Conservation (phyloP, 441 rosid genomes). For the Flueggea neowawraea region DNA sequence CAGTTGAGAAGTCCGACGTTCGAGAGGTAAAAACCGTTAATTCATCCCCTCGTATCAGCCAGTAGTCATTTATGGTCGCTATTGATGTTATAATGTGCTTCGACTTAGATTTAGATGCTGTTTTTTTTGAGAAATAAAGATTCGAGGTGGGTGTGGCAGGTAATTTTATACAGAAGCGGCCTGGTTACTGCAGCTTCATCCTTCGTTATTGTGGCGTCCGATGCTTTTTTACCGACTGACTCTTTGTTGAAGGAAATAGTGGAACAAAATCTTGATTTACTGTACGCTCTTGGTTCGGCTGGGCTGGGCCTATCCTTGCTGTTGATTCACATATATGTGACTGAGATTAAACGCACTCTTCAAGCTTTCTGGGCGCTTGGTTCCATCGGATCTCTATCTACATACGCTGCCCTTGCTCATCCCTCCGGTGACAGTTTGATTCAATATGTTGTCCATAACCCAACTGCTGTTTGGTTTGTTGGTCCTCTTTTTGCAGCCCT, state of each 20-base stretch:
- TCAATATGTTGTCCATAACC: slow-evolving; percentile 61
- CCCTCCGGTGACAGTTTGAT: slow-evolving; percentile 65
- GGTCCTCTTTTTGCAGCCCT: slow-evolving; percentile 92
- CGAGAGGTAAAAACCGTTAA: slow-evolving; percentile 48
- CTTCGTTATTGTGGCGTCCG: slow-evolving; percentile 70
- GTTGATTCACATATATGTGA: slow-evolving; percentile 85
- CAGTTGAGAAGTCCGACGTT: slow-evolving; percentile 75
- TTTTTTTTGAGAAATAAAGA: neutral
- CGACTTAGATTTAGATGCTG: neutral
- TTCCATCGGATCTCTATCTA: slow-evolving; percentile 60
- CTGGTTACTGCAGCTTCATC: slow-evolving; percentile 81
- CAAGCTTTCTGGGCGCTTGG: slow-evolving; percentile 97
- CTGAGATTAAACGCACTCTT: slow-evolving; percentile 91
- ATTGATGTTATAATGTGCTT: neutral
- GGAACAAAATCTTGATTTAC: slow-evolving; percentile 58
- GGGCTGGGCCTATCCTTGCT: slow-evolving; percentile 74
- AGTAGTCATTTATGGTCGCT: neutral
- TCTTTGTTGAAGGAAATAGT: slow-evolving; percentile 41
- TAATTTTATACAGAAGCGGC: slow-evolving; percentile 79
- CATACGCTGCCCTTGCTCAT: slow-evolving; percentile 57
- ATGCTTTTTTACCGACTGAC: slow-evolving; percentile 61
- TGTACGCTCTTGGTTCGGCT: slow-evolving; percentile 68
- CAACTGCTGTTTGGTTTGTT: slow-evolving; percentile 76
- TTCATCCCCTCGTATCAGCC: neutral
- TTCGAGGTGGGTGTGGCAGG: slow-evolving; percentile 39